A percentile compares a stretch with the other conserved stretches of the same genome.
Conservation (phyloP, 2,329 filamentous ascomycete genomes). For the Emericellopsis atlantica region DNA sequence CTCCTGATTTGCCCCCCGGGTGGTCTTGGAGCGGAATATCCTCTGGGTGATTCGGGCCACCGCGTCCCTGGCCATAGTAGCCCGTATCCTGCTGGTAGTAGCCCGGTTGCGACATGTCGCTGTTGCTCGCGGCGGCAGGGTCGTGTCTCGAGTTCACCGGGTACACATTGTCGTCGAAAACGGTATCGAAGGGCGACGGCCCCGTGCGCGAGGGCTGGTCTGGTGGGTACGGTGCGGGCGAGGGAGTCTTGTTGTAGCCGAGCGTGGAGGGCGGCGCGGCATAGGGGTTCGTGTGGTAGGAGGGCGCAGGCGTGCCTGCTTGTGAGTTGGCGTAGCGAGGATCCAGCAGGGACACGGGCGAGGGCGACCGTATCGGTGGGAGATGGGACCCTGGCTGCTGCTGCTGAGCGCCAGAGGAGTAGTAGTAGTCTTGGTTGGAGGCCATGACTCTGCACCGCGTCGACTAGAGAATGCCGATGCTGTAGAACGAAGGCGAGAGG, state of each 20-base stretch:
- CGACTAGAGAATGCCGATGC: too few relatives aligned
- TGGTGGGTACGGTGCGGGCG: constrained; percentile 15
- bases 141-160: constrained; percentile 31
- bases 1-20: constrained; percentile 21
- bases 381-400: constrained; percentile 7
- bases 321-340: constrained; percentile 26
- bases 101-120: constrained; percentile 21
- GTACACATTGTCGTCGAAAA: constrained; percentile 58
- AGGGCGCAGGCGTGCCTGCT: constrained; percentile 21
- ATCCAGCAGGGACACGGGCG: constrained; percentile 27
- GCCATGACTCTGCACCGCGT: constrained; percentile 30
- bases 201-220: constrained; percentile 20
- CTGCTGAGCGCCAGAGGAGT: constrained; percentile 39
- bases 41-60: constrained; percentile 22
- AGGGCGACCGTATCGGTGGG: constrained; percentile 19
- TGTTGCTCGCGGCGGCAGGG: constrained; percentile 18
- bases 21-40: constrained; percentile 46
- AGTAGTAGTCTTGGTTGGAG: constrained; percentile 39
- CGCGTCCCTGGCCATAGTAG: constrained; percentile 35
- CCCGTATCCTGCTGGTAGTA: constrained; percentile 39
- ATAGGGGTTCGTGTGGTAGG: constrained; percentile 14
- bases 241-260: constrained; percentile 1
- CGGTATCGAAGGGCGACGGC: constrained; percentile 48
- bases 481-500: too few relatives aligned
- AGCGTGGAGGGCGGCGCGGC: constrained; percentile 1